Evolutionary conservation across 805 yeast genomes (phyloP).

Genomic region (Saccharomyces eubayanus): DNA sequence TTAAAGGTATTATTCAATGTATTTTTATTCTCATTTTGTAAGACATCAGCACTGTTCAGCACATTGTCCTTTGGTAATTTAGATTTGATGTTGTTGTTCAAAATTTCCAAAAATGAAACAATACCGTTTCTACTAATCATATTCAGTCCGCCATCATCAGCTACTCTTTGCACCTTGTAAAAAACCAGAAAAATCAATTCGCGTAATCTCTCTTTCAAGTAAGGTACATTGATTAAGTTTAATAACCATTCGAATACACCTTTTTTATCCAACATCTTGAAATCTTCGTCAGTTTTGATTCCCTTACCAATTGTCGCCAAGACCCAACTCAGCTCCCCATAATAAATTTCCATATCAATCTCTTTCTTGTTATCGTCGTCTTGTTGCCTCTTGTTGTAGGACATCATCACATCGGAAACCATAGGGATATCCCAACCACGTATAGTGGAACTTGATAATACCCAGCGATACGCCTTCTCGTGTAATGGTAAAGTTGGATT

Average conservation of each 20-base stretch:
- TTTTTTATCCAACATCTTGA: slow-evolving; percentile 41
- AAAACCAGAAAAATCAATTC: slow-evolving; percentile 37
- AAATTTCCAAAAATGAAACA: slow-evolving; percentile 33
- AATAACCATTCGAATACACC: slow-evolving; percentile 63
- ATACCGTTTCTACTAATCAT: slow-evolving; percentile 52
- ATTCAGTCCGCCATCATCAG: slow-evolving; percentile 47
- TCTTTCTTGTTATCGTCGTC: slow-evolving; percentile 8
- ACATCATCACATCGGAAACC: slow-evolving; percentile 27
- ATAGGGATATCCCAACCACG: slow-evolving; percentile 39
- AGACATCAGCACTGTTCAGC: slow-evolving; percentile 6
- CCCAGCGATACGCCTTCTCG: slow-evolving; percentile 61
- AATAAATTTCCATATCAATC: slow-evolving; percentile 40
- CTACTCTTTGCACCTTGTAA: slow-evolving; percentile 39
- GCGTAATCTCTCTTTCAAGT: slow-evolving; percentile 34
- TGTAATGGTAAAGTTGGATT: slow-evolving; percentile 70
- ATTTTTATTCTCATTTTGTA: slow-evolving; percentile 8
- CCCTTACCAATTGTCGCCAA: slow-evolving; percentile 42
- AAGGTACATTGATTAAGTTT: slow-evolving; percentile 47
- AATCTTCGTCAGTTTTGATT: slow-evolving; percentile 42
- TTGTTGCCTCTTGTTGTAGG: slow-evolving; percentile 10
- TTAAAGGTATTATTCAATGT: slow-evolving; percentile 29
- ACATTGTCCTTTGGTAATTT: slow-evolving; percentile 6
- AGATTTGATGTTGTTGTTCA: background rate
- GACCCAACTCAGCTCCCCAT: slow-evolving; percentile 61
- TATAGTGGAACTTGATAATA: slow-evolving; percentile 40